Evolutionary conservation across 805 yeast genomes (phyloP).

Genomic region (Phaffomyces thermotolerans): DNA sequence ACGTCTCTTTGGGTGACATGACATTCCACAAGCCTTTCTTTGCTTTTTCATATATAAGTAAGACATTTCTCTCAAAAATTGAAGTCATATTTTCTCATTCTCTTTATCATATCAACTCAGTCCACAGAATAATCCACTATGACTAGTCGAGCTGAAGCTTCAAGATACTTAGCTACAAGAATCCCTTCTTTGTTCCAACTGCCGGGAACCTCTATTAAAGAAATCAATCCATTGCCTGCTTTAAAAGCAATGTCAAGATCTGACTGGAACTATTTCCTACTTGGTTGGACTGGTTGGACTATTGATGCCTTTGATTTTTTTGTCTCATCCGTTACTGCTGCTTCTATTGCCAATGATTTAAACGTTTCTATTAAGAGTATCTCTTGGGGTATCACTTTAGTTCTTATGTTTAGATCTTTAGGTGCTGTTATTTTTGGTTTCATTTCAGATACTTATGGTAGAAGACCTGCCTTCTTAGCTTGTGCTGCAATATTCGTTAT

Average conservation of each 20-base stretch:
- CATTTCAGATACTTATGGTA: constrained; percentile 54
- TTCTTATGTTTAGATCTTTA: constrained; percentile 42
- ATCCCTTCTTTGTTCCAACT: constrained; percentile 22
- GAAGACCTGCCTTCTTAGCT: constrained; percentile 56
- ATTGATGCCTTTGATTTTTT: constrained; percentile 72
- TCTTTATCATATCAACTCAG: too few relatives aligned
- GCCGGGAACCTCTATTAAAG: constrained; percentile 20
- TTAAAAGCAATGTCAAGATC: constrained; percentile 29
- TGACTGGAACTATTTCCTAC: constrained; percentile 51
- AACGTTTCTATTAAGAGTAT: constrained; percentile 38
- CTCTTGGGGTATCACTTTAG: constrained; percentile 70
- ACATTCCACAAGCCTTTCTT: too few relatives aligned
- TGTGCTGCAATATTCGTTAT: constrained; percentile 45
- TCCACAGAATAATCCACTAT: background rate
- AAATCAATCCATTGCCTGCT: constrained; percentile 39
- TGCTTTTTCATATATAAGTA: too few relatives aligned
- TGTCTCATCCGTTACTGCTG: constrained; percentile 48
- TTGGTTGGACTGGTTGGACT: constrained; percentile 63
- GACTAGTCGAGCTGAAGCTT: constrained; percentile 1
- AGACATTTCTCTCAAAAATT: too few relatives aligned
- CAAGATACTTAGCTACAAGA: constrained; percentile 19
- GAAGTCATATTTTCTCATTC: too few relatives aligned
- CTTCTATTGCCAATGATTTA: constrained; percentile 43
- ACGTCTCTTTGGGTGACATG: too few relatives aligned
- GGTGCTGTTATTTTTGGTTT: constrained; percentile 40